These are phyloP conservation scores for Lycium barbarum DNA, from an alignment of 257 asterid genomes.

Conservation along the genomic window DNA sequence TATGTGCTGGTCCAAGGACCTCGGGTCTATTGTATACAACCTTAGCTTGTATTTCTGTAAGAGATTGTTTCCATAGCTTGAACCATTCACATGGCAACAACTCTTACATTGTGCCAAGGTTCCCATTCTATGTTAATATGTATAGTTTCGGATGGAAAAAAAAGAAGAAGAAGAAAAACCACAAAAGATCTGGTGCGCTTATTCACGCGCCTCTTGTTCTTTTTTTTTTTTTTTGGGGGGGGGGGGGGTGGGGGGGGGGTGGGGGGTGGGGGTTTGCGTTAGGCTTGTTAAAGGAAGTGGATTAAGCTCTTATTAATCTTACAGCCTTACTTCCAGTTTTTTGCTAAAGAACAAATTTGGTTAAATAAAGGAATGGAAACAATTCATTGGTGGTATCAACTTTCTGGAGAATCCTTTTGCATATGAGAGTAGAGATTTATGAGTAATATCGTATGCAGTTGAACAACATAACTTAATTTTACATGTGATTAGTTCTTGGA, in stretches of 20 bases:
- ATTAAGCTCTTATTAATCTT: not conserved
- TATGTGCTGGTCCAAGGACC: not conserved
- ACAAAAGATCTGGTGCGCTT: not conserved
- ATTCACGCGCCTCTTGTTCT: not conserved
- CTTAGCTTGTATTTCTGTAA: not conserved
- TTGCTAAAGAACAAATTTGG: not conserved
- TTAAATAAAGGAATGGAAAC: not conserved
- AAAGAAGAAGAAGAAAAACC: not conserved
- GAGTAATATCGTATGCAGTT: not conserved
- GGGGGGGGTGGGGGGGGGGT: not conserved
- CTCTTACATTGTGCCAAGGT: not conserved
- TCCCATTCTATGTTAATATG: not conserved
- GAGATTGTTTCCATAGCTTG: not conserved
- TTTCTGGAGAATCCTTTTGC: not conserved
- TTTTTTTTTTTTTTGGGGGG: not conserved
- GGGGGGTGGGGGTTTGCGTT: not conserved
- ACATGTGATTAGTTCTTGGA: not conserved
- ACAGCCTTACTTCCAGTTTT: not conserved
- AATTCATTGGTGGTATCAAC: slow-evolving; percentile 3
- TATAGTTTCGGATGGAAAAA: not conserved
- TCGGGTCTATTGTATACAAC: not conserved
- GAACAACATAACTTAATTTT: not conserved
- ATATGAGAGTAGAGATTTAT: not conserved
- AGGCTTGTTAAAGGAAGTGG: slow-evolving; percentile 3
- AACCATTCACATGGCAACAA: not conserved